Percentiles rank a stretch among this genome's conserved stretches.
These are phyloP conservation scores for Marasmius sp. DNA, from an alignment of 1,284 basidiomycete genomes.

Conservation along the genomic window DNA sequence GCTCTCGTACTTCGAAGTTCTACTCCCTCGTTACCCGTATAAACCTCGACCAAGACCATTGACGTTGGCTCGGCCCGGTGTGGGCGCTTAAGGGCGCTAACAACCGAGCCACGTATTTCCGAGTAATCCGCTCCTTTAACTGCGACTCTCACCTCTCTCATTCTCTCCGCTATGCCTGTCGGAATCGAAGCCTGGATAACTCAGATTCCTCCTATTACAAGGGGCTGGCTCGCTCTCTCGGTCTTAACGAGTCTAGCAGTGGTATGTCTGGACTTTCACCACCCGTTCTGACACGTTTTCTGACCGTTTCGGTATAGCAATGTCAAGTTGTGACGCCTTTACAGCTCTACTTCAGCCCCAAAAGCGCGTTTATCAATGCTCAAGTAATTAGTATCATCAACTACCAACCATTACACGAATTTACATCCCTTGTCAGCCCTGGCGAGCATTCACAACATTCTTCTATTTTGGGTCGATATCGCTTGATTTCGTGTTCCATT, in stretches of 20 bases:
- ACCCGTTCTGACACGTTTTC: background rate
- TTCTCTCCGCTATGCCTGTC: conserved; percentile 59
- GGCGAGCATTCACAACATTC: conserved; percentile 90
- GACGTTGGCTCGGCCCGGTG: background rate
- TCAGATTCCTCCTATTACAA: conserved; percentile 88
- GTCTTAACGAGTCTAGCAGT: conserved; percentile 82
- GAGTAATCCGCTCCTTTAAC: background rate
- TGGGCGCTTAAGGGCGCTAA: background rate
- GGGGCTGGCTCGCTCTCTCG: conserved; percentile 78
- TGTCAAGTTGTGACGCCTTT: conserved; percentile 86
- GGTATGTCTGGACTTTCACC: conserved; percentile 46
- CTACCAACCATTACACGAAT: background rate
- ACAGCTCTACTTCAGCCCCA: conserved; percentile 91
- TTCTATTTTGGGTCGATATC: conserved; percentile 94
- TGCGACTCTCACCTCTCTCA: background rate
- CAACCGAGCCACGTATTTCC: background rate
- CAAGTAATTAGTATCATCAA: conserved; percentile 52
- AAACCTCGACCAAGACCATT: too few relatives aligned
- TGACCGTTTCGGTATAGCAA: conserved; percentile 58
- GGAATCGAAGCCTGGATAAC: conserved; percentile 82
- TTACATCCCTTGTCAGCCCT: conserved; percentile 52
- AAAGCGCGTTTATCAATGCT: conserved; percentile 75
- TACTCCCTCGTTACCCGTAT: too few relatives aligned
- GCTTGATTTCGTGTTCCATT: conserved; percentile 94
- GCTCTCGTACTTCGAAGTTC: too few relatives aligned